Percentiles rank a stretch among this genome's conserved stretches.
These are phyloP conservation scores for Gynandropsis gynandra DNA, from an alignment of 345 rosid genomes.

Conservation along the genomic window DNA sequence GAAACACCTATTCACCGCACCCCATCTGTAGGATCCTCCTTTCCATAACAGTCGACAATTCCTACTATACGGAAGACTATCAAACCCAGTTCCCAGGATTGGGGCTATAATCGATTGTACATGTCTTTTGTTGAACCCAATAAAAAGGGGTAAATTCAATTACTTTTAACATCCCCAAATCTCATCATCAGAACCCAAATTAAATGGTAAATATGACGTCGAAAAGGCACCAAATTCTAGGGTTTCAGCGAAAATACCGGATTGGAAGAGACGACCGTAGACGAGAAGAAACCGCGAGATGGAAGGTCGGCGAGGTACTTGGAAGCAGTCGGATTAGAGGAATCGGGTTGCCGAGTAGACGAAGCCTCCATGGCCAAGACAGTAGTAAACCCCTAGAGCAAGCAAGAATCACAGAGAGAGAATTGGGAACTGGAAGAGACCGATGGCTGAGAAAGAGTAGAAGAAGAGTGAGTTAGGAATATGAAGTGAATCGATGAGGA, in stretches of 20 bases:
- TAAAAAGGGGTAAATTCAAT: conserved; percentile 2
- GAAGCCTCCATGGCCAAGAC: conserved; percentile 52
- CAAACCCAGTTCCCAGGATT: too few species aligned
- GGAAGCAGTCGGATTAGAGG: conserved; percentile 34
- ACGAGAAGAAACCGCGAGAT: conserved; percentile 72
- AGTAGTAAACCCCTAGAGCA: conserved; percentile 33
- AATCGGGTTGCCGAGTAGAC: conserved; percentile 37
- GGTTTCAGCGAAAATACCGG: conserved; percentile 35
- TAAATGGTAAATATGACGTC: background rate
- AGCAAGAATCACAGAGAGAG: background rate
- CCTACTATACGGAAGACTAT: too few species aligned
- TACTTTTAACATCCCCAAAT: conserved; percentile 1
- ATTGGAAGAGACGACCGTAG: conserved; percentile 61
- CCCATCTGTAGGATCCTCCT: too few species aligned
- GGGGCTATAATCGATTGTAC: too few species aligned
- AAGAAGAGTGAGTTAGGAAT: background rate
- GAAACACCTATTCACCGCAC: too few species aligned
- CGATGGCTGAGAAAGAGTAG: background rate
- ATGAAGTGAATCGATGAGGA: too few species aligned
- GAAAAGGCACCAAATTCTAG: background rate
- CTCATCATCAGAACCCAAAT: background rate
- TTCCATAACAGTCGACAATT: too few species aligned
- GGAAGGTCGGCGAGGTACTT: conserved; percentile 71
- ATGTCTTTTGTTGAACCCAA: too few species aligned
- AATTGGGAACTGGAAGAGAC: too few species aligned